These are phyloP conservation scores for Candida tropicalis DNA, from an alignment of 1,139 yeast genomes.

Conservation along the genomic window DNA sequence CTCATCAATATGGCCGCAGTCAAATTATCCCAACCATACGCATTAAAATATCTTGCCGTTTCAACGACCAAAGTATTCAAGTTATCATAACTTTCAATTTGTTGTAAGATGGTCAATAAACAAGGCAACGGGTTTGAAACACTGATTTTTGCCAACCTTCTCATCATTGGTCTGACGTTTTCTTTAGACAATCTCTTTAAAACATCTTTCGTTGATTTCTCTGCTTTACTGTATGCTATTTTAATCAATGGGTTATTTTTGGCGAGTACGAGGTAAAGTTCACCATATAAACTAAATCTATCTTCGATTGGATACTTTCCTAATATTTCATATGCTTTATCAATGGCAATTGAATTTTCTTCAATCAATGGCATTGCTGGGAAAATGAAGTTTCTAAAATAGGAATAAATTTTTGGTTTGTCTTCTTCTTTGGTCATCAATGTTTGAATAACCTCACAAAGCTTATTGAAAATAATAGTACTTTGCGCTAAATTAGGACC, in stretches of 20 bases:
- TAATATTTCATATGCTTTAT: slow-evolving; percentile 61
- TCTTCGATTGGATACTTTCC: slow-evolving; percentile 58
- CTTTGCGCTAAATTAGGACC: slow-evolving; percentile 61
- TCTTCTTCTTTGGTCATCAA: slow-evolving; percentile 31
- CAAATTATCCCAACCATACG: slow-evolving; percentile 84
- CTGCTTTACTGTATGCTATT: slow-evolving; percentile 68
- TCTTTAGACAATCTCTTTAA: slow-evolving; percentile 87
- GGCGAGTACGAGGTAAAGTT: slow-evolving; percentile 59
- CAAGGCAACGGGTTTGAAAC: slow-evolving; percentile 84
- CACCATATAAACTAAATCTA: slow-evolving; percentile 84
- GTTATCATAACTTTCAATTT: slow-evolving; percentile 91
- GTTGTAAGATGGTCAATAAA: slow-evolving; percentile 61
- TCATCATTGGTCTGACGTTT: slow-evolving; percentile 75
- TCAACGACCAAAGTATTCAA: slow-evolving; percentile 77
- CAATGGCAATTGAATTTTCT: slow-evolving; percentile 63
- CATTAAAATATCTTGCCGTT: slow-evolving; percentile 76
- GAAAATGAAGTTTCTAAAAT: slow-evolving; percentile 64
- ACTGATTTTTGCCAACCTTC: slow-evolving; percentile 75
- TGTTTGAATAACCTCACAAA: slow-evolving; percentile 59
- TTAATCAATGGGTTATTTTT: slow-evolving; percentile 63
- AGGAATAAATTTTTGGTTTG: slow-evolving; percentile 58
- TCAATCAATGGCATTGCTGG: slow-evolving; percentile 66
- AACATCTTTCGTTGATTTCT: slow-evolving; percentile 78
- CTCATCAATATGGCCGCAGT: slow-evolving; percentile 75
- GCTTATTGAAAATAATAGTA: slow-evolving; percentile 52